Evolutionary conservation across 2,329 filamentous ascomycete species (phyloP).

Genomic region (Erysiphe pulchra): DNA sequence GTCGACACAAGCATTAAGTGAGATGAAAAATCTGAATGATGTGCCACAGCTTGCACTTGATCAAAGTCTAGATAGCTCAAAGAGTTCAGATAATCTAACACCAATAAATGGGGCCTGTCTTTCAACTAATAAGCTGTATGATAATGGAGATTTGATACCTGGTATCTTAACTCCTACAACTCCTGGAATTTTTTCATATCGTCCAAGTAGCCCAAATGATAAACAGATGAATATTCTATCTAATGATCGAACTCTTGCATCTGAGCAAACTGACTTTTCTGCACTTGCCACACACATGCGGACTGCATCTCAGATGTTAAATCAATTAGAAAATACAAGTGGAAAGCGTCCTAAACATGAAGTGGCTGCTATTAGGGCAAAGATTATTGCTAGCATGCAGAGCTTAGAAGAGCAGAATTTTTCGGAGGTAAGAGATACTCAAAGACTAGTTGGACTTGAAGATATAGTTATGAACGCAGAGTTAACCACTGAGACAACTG

Average conservation of each 20-base stretch:
- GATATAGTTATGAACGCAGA: slow-evolving; percentile 27
- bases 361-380: slow-evolving; percentile 60
- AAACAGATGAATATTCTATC: slow-evolving; percentile 34
- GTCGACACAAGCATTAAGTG: slow-evolving; percentile 19
- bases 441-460: slow-evolving; percentile 54
- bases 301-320: slow-evolving; percentile 66
- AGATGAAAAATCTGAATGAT: not conserved
- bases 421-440: slow-evolving; percentile 34
- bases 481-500: slow-evolving; percentile 20
- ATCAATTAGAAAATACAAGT: slow-evolving; percentile 56
- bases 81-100: slow-evolving; percentile 40
- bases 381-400: slow-evolving; percentile 81
- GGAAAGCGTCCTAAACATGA: slow-evolving; percentile 58
- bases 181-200: slow-evolving; percentile 21
- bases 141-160: slow-evolving; percentile 31
- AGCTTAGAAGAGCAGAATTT: slow-evolving; percentile 69
- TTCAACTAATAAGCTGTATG: slow-evolving; percentile 24
- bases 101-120: slow-evolving; percentile 26
- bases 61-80: slow-evolving; percentile 33
- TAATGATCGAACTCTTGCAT: slow-evolving; percentile 23
- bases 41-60: slow-evolving; percentile 13
- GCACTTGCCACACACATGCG: slow-evolving; percentile 71
- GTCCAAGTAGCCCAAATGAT: slow-evolving; percentile 39
- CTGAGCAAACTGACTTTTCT: slow-evolving; percentile 57
- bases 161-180: slow-evolving; percentile 44